Percentiles rank a stretch among this genome's conserved stretches.
phyloP scores from a whole-genome alignment of 2,329 filamentous ascomycete species.

The Ophiocordyceps polyrhachis-furcata region DNA sequence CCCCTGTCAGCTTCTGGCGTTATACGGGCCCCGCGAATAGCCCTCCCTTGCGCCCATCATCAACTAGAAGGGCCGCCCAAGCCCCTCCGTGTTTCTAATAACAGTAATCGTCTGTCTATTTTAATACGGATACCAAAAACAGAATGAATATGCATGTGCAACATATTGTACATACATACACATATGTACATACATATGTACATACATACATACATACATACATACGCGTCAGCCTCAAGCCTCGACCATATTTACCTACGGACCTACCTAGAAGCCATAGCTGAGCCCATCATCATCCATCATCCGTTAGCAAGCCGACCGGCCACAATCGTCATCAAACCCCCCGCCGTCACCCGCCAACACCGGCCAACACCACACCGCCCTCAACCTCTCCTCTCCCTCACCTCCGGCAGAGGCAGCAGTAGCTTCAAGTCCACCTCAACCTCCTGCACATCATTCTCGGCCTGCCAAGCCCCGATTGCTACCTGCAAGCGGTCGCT shows the following conservation, averaged over 20 bases:
- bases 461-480: conserved; percentile 8
- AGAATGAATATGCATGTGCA: too few relatives aligned
- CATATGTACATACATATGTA: too few relatives aligned
- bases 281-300: too few relatives aligned
- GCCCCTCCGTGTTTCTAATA: not conserved
- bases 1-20: not conserved
- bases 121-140: not conserved
- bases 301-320: too few relatives aligned
- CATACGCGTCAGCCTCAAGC: not conserved
- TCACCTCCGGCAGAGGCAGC: conserved; percentile 8
- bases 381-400: conserved; percentile 4
- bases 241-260: too few relatives aligned
- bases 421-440: conserved; percentile 10
- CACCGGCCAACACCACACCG: not conserved
- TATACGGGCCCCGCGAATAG: not conserved
- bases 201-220: not conserved
- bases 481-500: conserved; percentile 6
- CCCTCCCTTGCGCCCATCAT: conserved; percentile 5
- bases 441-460: not conserved
- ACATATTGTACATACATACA: too few relatives aligned
- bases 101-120: not conserved
- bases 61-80: not conserved
- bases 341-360: too few relatives aligned
- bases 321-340: too few relatives aligned
- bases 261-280: too few relatives aligned